Base-by-base conservation (phyloP, 306 rosid genomes). In the Oemleria cerasiformis region DNA sequence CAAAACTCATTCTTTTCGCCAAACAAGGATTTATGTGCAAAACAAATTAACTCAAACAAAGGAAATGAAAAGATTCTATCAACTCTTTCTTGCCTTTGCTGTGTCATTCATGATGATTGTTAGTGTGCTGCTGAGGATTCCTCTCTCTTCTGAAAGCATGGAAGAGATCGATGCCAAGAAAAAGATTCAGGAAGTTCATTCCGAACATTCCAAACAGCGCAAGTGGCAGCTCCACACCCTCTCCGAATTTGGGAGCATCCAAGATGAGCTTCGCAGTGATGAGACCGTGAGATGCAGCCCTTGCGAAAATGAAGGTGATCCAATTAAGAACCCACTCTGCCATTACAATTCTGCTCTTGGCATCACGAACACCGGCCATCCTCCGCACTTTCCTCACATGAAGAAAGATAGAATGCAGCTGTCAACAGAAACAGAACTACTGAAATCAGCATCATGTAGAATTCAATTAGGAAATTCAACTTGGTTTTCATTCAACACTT, bases 261-360 rank as follows among this genome's bases (percentile, higher is more conserved):
- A 34, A 68, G 61, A 91, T 76, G 68, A 91, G 98, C 82, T 91
- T 94, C 56, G 15, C 83, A 1, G 96, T 91, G 83, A 94, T 88
- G 75, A 94, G 95, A 73, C 86, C 42, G 73, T 91, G 97, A 71
- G 96, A 44, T 9, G 41, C 81, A 21, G 70, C 15, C 82, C 99
- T 79, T 47, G 99, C 99, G 3, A 85, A 69, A 51, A 77, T 50
- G 86, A 86, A 94, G 13, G 96, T 86, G 30, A 54, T 25, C 97
- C 96, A 89, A 82, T 91, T 91, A 10, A 87, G 88, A 88, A 82
- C 61, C 99, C 99, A 94, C 75, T 94, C 96, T n/a, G 84, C 58
- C 80, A 74, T 86, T n/a, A 89, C 84, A 56, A 85, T 34, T 39
- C 15, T 21, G 74, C 83, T 84, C 73, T 73, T 82, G 51, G 87